Evolutionary conservation across 768 basidiomycete genomes (phyloP).

Genomic region (Clitopilus hobsonii): DNA sequence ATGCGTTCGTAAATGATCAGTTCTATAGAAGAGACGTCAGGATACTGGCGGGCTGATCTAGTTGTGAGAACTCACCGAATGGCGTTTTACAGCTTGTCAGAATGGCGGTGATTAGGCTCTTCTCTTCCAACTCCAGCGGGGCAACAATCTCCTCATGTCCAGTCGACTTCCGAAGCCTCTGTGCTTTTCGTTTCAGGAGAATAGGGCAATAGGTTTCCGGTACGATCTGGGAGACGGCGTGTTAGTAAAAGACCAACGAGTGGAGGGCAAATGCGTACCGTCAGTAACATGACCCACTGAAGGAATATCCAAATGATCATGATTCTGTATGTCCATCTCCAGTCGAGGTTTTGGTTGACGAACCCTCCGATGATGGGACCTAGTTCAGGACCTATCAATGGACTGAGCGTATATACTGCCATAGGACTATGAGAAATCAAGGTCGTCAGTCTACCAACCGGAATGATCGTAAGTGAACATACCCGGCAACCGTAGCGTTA

Average conservation of each 20-base stretch:
- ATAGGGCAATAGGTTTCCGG: conserved; percentile 72
- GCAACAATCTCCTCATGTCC: conserved; percentile 53
- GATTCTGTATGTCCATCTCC: conserved; percentile 79
- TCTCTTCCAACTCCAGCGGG: conserved; percentile 49
- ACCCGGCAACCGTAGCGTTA: conserved; percentile 57
- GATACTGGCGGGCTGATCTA: not conserved
- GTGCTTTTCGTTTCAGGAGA: conserved; percentile 56
- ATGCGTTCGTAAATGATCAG: conserved; percentile 66
- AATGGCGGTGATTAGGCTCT: conserved; percentile 42
- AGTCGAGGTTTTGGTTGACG: conserved; percentile 41
- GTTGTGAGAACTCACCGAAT: conserved; percentile 49
- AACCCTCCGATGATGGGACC: conserved; percentile 53
- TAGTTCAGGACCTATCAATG: conserved; percentile 46
- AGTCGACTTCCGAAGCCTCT: conserved; percentile 50
- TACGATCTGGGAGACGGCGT: conserved; percentile 41
- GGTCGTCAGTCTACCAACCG: too few relatives aligned
- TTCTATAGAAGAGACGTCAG: conserved; percentile 30
- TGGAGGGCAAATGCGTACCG: conserved; percentile 32
- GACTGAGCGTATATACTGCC: conserved; percentile 54
- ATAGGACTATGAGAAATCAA: conserved; percentile 36
- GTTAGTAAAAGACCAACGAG: not conserved
- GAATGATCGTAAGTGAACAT: too few relatives aligned
- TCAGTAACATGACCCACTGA: conserved; percentile 44
- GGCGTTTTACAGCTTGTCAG: conserved; percentile 61
- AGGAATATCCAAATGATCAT: conserved; percentile 64